Conservation (phyloP, 1,284 basidiomycete species). For the Athelia sp. region DNA sequence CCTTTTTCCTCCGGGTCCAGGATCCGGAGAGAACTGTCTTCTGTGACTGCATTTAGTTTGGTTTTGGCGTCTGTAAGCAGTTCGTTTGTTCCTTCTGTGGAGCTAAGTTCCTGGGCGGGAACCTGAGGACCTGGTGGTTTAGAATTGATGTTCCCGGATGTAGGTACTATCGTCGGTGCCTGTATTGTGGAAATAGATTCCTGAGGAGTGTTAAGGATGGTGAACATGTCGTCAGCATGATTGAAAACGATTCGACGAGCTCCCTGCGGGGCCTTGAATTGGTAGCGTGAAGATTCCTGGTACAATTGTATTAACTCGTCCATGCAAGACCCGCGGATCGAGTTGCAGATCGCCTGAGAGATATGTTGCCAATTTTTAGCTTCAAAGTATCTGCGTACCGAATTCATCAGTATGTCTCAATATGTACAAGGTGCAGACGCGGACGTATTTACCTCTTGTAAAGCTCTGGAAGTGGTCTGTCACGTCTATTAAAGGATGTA, state of each 20-base stretch:
- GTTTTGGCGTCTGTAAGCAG: too few species aligned
- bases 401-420: not conserved
- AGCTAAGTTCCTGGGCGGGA: too few species aligned
- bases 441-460: conserved; percentile 7
- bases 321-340: conserved; percentile 18
- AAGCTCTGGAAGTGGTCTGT: conserved; percentile 13
- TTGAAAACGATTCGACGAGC: conserved; percentile 29
- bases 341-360: conserved; percentile 21
- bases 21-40: not conserved
- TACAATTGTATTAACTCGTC: conserved; percentile 38
- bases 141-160: not conserved
- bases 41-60: too few species aligned
- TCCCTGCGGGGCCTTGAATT: conserved; percentile 7
- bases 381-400: conserved; percentile 29
- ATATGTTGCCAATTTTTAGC: conserved; percentile 30
- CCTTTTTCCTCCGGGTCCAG: not conserved
- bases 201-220: not conserved
- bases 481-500: conserved; percentile 18
- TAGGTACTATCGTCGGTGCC: not conserved
- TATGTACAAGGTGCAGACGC: too few species aligned
- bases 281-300: conserved; percentile 11
- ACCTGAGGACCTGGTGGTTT: not conserved
- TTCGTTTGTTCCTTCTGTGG: too few species aligned
- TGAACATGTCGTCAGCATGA: conserved; percentile 20
- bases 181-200: not conserved